Base-by-base conservation (phyloP, 495 filamentous ascomycete genomes). In the Xylaria castorea region DNA sequence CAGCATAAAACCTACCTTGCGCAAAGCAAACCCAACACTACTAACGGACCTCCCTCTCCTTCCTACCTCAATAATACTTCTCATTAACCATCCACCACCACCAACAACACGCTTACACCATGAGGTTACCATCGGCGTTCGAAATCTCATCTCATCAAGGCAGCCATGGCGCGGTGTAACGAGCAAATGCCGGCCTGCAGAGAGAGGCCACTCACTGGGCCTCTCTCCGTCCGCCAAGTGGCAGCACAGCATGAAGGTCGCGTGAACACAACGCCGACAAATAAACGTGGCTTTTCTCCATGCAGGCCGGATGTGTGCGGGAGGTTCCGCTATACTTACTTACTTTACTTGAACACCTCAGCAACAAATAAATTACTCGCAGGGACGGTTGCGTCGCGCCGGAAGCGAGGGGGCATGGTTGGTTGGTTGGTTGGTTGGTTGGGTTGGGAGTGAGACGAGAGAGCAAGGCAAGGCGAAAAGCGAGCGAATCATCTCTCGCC, bases 151-250 rank as follows among this genome's bases (percentile, higher is more conserved):
- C 53, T 57, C 53, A 57, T 57, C 53, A 2, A 25, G 27, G 14
- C 50, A 53, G 48, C 48, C 48, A n/a, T 51, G 22, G 48, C 50
- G 22, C 50, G 27, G 11, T 53, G 22, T 27, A 53, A 53, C 22
- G 50, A 53, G 14, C 53, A 18, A 30, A 32, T 32, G 53, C 25
- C 53, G 53, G 53, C 53, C 27, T 12, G 51, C 51, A 12, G 53
- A 16, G 8, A 11, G 4, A 53, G 25, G 22, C 12, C 53, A n/a
- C n/a, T n/a, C 53, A 32, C 53, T 4, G 34, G 20, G n/a, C 58
- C 58, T 61, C 58, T 61, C 58, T 8, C 58, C 34, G 34, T 22
- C 16, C 34, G 58, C 58, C 58, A 61, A 61, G 58, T 61, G 58
- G 58, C 58, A 61, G 18, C 32, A 57, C 53, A 32, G 27, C 53